Conservation (phyloP, 768 basidiomycete genomes). For the Fomitopsis pulvina region DNA sequence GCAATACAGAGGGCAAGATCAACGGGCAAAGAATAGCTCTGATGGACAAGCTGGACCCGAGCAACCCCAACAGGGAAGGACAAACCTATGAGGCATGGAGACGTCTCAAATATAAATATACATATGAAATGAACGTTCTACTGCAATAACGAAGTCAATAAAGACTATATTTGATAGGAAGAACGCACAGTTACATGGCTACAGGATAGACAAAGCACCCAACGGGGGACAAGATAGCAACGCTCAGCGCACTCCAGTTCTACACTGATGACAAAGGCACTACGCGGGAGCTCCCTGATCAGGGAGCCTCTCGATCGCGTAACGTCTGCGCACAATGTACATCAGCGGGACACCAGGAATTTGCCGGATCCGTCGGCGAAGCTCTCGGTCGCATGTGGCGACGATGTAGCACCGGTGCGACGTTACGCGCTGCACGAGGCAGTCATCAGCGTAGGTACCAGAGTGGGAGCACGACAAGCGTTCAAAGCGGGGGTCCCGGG, state of each 20-base stretch:
- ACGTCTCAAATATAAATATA: too few species aligned
- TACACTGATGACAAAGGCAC: not conserved
- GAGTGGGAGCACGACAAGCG: slow-evolving; percentile 86
- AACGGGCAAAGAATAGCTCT: too few species aligned
- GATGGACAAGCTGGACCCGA: too few species aligned
- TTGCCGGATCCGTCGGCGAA: slow-evolving; percentile 87
- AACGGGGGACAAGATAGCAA: not conserved
- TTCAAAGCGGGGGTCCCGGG: slow-evolving; percentile 95
- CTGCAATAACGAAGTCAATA: not conserved
- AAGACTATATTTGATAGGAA: not conserved
- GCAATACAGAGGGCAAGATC: too few species aligned
- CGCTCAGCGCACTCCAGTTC: not conserved
- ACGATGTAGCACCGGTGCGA: slow-evolving; percentile 96
- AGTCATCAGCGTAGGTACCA: slow-evolving; percentile 99
- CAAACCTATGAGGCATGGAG: too few species aligned
- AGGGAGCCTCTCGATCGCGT: slow-evolving; percentile 92
- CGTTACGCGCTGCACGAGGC: slow-evolving; percentile 91
- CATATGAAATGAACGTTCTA: not conserved
- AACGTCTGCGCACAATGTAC: slow-evolving; percentile 91
- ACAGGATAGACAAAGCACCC: not conserved
- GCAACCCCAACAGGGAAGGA: too few species aligned
- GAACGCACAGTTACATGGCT: not conserved
- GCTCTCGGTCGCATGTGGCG: slow-evolving; percentile 94
- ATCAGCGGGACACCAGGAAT: slow-evolving; percentile 91
- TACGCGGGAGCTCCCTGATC: slow-evolving; percentile 79